Evolutionary conservation across 805 yeast species (phyloP).

Genomic region (Clavispora phyllophila): DNA sequence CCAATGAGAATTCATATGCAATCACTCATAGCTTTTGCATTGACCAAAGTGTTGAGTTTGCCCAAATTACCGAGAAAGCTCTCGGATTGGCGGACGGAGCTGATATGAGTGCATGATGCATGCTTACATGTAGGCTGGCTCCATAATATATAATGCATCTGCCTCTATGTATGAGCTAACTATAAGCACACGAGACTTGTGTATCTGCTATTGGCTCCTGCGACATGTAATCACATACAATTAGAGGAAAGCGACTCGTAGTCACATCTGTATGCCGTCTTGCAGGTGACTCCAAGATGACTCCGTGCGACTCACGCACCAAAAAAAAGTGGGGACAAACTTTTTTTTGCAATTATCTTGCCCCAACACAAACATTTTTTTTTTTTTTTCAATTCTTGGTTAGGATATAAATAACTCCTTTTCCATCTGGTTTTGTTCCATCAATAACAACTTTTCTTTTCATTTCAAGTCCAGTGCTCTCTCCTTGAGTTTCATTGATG

Average conservation of each 20-base stretch:
- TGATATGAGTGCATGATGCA: not conserved
- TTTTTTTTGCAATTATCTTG: not conserved
- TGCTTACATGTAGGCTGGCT: not conserved
- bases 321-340: not conserved
- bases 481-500: not conserved
- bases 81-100: not conserved
- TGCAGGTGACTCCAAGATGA: slow-evolving; percentile 12
- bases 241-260: slow-evolving; percentile 9
- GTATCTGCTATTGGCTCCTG: not conserved
- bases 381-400: not conserved
- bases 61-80: slow-evolving; percentile 33
- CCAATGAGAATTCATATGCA: slow-evolving; percentile 19
- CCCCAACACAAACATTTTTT: not conserved
- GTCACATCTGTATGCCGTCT: slow-evolving; percentile 11
- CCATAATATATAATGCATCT: too few species aligned
- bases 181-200: not conserved
- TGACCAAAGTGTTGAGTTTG: slow-evolving; percentile 47
- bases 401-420: not conserved
- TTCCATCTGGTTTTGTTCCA: not conserved
- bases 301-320: slow-evolving; percentile 12
- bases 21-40: slow-evolving; percentile 62
- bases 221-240: too few species aligned
- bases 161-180: not conserved
- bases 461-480: not conserved
- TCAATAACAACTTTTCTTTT: too few species aligned